phyloP scores from a whole-genome alignment of 352 stramenopile species.

The Thraustochytrium striatum region DNA sequence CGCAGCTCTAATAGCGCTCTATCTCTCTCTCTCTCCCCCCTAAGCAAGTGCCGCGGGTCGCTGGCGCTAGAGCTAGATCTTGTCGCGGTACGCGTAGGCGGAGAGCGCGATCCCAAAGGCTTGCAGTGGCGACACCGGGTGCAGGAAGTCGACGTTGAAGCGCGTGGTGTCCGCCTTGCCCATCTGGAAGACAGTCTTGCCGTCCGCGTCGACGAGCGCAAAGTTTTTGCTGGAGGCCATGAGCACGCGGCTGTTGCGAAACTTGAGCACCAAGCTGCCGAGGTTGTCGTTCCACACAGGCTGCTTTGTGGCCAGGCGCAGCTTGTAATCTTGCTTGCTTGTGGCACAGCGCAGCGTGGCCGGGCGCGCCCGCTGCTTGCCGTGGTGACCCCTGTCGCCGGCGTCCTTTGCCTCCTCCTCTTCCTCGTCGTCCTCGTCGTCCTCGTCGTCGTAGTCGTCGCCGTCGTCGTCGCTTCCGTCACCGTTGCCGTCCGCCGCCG shows the following conservation, averaged over 20 bases:
- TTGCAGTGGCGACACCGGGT: conserved; percentile 73
- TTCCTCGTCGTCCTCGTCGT: too few relatives aligned
- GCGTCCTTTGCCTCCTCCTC: not conserved
- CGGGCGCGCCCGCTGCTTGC: not conserved
- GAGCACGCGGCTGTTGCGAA: conserved; percentile 73
- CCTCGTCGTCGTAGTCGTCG: too few relatives aligned
- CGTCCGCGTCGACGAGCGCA: conserved; percentile 72
- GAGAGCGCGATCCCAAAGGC: conserved; percentile 75
- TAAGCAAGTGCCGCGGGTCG: too few relatives aligned
- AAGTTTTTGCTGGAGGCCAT: conserved; percentile 82
- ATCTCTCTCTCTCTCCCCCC: too few relatives aligned
- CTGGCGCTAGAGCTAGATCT: too few relatives aligned
- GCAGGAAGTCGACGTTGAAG: conserved; percentile 77
- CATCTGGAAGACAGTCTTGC: conserved; percentile 65
- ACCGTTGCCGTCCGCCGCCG: too few relatives aligned
- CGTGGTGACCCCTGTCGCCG: not conserved
- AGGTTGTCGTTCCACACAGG: conserved; percentile 77
- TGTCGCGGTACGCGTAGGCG: conserved; percentile 66
- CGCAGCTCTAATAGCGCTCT: too few relatives aligned
- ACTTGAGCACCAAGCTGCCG: conserved; percentile 78
- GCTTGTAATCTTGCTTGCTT: too few relatives aligned
- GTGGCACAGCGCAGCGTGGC: too few relatives aligned
- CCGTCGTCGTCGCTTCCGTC: too few relatives aligned
- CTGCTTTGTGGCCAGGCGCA: conserved; percentile 74
- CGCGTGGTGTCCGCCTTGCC: conserved; percentile 78